Percentiles rank a stretch among this genome's conserved stretches.
phyloP scores from a whole-genome alignment of 345 rosid genomes.

The Hirschfeldia incana region DNA sequence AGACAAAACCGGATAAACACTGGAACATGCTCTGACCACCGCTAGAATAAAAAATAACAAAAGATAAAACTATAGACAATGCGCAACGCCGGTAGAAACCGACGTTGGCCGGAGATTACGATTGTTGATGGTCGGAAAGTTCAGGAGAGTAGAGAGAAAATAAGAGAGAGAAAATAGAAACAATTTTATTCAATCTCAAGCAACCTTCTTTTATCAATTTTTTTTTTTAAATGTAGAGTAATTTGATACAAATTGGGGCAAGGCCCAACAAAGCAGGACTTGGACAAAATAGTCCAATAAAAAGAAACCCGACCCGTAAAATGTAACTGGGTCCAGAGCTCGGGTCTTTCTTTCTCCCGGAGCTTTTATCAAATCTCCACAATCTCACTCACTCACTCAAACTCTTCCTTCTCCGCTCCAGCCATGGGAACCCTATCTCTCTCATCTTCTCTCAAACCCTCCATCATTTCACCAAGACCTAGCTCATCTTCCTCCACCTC shows the following conservation, averaged over 20 bases:
- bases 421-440: conserved; percentile 55
- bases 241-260: neutral
- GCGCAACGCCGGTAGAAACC: too few species aligned
- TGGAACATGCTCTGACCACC: too few species aligned
- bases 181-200: too few species aligned
- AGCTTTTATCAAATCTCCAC: conserved; percentile 23
- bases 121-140: too few species aligned
- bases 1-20: too few species aligned
- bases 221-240: too few species aligned
- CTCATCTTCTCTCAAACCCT: conserved; percentile 46
- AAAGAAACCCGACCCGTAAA: conserved; percentile 29
- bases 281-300: neutral
- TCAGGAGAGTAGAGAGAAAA: too few species aligned
- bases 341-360: neutral
- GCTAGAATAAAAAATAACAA: too few species aligned
- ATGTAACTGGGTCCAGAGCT: conserved; percentile 9
- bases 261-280: neutral
- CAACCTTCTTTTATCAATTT: too few species aligned
- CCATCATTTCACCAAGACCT: conserved; percentile 34
- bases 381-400: conserved; percentile 12
- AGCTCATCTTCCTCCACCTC: conserved; percentile 33
- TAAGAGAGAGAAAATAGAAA: too few species aligned
- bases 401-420: conserved; percentile 14
- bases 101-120: too few species aligned
- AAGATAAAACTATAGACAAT: too few species aligned